phyloP scores from a whole-genome alignment of 495 filamentous ascomycete genomes.

The Xylaria longipes region DNA sequence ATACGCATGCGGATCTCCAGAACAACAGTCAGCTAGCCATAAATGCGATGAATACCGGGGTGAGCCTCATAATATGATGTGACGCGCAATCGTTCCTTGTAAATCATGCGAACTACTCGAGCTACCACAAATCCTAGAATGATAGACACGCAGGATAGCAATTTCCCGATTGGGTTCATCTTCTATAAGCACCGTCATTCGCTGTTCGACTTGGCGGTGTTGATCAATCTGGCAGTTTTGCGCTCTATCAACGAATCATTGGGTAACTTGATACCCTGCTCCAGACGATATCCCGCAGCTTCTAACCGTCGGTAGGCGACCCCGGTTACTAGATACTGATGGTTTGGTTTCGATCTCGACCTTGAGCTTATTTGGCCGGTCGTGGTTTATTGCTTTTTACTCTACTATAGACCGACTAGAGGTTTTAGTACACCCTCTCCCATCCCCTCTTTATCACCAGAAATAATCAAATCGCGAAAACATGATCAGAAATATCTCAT shows the following conservation, averaged over 20 bases:
- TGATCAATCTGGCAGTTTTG: not conserved
- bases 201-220: not conserved
- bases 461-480: not conserved
- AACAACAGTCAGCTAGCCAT: not conserved
- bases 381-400: slow-evolving; percentile 9
- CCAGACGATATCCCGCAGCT: not conserved
- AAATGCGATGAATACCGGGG: not conserved
- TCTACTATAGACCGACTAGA: not conserved
- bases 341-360: not conserved
- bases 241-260: not conserved
- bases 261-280: not conserved
- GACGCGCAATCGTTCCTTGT: slow-evolving; percentile 7
- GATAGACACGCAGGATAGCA: not conserved
- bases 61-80: not conserved
- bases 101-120: slow-evolving; percentile 6
- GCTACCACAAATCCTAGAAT: not conserved
- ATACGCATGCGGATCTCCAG: slow-evolving; percentile 7
- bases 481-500: not conserved
- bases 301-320: not conserved
- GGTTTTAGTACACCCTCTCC: not conserved
- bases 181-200: not conserved
- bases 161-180: not conserved
- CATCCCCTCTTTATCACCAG: not conserved
- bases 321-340: not conserved
- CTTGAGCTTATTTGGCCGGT: not conserved